Conservation (phyloP, 768 basidiomycete genomes). For the Tricholoma hemisulphureum region DNA sequence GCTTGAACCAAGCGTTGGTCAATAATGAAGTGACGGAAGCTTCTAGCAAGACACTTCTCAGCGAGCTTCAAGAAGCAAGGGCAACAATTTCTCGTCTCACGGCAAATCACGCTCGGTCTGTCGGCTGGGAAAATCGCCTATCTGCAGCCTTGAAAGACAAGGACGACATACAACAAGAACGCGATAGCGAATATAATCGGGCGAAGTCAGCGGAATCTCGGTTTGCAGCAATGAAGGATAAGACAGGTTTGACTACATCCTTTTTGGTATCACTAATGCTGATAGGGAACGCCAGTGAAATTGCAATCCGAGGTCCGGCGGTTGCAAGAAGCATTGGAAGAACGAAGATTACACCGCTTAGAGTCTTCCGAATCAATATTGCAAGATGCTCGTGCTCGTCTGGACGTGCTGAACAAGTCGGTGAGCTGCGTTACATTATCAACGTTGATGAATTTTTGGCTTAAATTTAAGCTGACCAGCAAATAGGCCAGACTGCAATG, state of each 20-base stretch:
- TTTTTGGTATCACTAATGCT: neutral
- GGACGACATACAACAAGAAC: constrained; percentile 83
- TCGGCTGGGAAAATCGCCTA: constrained; percentile 69
- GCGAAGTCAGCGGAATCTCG: constrained; percentile 69
- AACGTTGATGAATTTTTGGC: constrained; percentile 14
- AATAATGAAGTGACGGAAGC: constrained; percentile 81
- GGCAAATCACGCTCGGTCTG: constrained; percentile 64
- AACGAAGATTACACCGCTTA: constrained; percentile 55
- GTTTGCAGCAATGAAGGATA: constrained; percentile 62
- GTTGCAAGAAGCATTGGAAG: constrained; percentile 62
- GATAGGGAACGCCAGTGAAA: constrained; percentile 47
- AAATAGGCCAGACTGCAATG: constrained; percentile 40
- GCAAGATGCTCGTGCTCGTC: constrained; percentile 59
- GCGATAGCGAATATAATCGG: constrained; percentile 65
- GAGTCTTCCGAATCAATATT: constrained; percentile 69
- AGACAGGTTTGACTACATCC: constrained; percentile 47
- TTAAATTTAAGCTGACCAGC: constrained; percentile 23
- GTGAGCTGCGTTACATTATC: constrained; percentile 30
- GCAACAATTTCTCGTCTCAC: constrained; percentile 64
- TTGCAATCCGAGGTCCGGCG: constrained; percentile 64
- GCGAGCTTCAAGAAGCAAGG: constrained; percentile 75
- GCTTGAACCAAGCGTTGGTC: constrained; percentile 73
- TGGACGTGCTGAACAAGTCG: constrained; percentile 59
- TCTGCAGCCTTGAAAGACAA: constrained; percentile 66
- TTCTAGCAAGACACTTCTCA: constrained; percentile 69